Evolutionary conservation across 768 basidiomycete genomes (phyloP), one percentile per base, ranked within the genome.

Genomic region (Boletus rufocinnamomeus): DNA sequence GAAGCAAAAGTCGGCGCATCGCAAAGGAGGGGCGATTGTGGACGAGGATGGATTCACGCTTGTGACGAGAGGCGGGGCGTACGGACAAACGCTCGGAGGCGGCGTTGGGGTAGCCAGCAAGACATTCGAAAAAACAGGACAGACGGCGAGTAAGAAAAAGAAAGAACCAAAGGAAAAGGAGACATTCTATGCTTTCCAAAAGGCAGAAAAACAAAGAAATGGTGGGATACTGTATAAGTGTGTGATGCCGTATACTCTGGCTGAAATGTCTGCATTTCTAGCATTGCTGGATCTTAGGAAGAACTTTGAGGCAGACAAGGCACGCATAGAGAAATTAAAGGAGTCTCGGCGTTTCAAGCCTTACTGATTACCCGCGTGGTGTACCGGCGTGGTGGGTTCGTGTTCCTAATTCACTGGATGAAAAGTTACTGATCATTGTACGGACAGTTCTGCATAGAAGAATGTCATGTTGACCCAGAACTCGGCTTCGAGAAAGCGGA

Each of bases 11-110:
- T 83, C 84, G 25, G 80, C 84, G 68, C 91, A 89, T 67, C 81
- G 77, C 63, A 91, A 92, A 69, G 91, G 92, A 23, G 93, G 93
- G 66, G 93, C 90, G 7, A 80, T 96, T 56, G 90, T 96, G 44
- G 95, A 98, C 70, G 93, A 91, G 59, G 95, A 98, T 60, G 95
- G 95, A 3, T 98, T 96, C 72, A 96, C 93, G 13, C 83, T 98
- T 14, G 95, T 98, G 37, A 91, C 88, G n/a, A 82, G 95, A 38
- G 92, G 93, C 6, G 95, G 95, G 14, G 88, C 89, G 23, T 95
- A 95, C 65, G 94, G 95, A 6, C 80, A 92, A 68, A 91, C 91
- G 1, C 77, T 94, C 6, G 94, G 94, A 30, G 93, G 93, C 16
- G 93, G 92, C 1, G 80, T 84, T 37, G 80, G 77, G 2, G 82